phyloP scores from a whole-genome alignment of 2,329 filamentous ascomycete species.

The Cladophialophora immunda region DNA sequence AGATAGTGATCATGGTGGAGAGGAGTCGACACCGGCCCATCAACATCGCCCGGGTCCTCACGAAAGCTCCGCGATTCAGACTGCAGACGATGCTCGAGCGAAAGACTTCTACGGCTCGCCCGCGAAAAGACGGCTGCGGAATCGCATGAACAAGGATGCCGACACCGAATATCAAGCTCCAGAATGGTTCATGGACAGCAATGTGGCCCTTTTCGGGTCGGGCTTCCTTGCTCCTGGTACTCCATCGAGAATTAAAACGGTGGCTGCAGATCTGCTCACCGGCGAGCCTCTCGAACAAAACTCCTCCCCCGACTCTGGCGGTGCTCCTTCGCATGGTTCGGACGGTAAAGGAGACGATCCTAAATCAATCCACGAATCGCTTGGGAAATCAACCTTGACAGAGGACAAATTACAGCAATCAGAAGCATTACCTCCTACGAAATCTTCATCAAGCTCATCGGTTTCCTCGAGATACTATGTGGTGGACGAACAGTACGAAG shows the following conservation, averaged over 20 bases:
- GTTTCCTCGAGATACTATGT: slow-evolving; percentile 35
- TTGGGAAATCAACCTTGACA: background rate
- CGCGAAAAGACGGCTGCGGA: slow-evolving; percentile 34
- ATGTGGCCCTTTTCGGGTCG: slow-evolving; percentile 30
- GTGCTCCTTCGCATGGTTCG: slow-evolving; percentile 16
- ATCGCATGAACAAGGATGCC: slow-evolving; percentile 25
- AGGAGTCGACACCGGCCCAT: slow-evolving; percentile 8
- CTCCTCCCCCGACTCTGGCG: slow-evolving; percentile 14
- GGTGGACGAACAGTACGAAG: slow-evolving; percentile 36
- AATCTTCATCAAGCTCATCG: background rate
- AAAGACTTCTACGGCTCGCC: slow-evolving; percentile 34
- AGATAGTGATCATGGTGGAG: slow-evolving; percentile 15
- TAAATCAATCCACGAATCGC: background rate
- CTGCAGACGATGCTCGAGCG: slow-evolving; percentile 14
- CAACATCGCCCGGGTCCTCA: slow-evolving; percentile 13
- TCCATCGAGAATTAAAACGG: slow-evolving; percentile 28
- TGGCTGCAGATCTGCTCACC: slow-evolving; percentile 30
- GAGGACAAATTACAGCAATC: slow-evolving; percentile 6
- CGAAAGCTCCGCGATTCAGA: slow-evolving; percentile 7
- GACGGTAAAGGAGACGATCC: slow-evolving; percentile 9
- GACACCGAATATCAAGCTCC: slow-evolving; percentile 30
- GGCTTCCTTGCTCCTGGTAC: slow-evolving; percentile 15
- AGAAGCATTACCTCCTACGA: background rate
- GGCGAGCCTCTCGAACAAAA: slow-evolving; percentile 29
- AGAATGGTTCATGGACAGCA: slow-evolving; percentile 36